phyloP scores from a whole-genome alignment of 306 rosid species.

The Arachis stenosperma region DNA sequence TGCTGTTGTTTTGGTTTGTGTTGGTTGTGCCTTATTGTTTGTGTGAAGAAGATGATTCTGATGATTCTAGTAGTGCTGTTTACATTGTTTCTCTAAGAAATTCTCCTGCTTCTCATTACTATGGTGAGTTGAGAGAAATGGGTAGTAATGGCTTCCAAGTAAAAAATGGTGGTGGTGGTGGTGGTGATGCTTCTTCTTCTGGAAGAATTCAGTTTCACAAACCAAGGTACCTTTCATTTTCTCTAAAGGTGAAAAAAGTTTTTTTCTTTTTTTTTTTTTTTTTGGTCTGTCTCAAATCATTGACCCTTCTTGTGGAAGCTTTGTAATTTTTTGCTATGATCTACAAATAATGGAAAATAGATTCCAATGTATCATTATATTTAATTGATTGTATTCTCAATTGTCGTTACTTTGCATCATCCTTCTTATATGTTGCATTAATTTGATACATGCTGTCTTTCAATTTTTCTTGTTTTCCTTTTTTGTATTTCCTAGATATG shows the following conservation, averaged over 20 bases:
- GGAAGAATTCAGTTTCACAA: slow-evolving; percentile 64
- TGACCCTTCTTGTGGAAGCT: slow-evolving; percentile 50
- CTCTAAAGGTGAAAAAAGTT: background rate
- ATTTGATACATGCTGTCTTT: slow-evolving; percentile 16
- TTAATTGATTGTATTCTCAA: slow-evolving; percentile 32
- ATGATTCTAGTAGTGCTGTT: slow-evolving; percentile 57
- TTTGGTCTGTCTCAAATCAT: slow-evolving; percentile 32
- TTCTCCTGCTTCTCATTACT: slow-evolving; percentile 64
- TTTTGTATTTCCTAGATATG: slow-evolving; percentile 18
- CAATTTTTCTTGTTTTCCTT: background rate
- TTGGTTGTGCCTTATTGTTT: slow-evolving; percentile 42
- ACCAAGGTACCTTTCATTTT: slow-evolving; percentile 56
- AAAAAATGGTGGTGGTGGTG: slow-evolving; percentile 32
- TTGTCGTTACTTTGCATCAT: background rate
- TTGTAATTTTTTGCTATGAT: slow-evolving; percentile 23
- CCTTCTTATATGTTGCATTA: slow-evolving; percentile 26
- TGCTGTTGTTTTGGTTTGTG: slow-evolving; percentile 53
- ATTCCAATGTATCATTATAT: slow-evolving; percentile 5
- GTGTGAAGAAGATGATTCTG: slow-evolving; percentile 62
- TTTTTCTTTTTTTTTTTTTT: background rate
- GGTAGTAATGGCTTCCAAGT: slow-evolving; percentile 35
- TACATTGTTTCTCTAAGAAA: slow-evolving; percentile 82
- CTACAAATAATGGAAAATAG: slow-evolving; percentile 26
- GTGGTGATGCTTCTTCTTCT: slow-evolving; percentile 25
- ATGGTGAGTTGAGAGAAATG: slow-evolving; percentile 54